Evolutionary conservation across 139 green algal species (phyloP).

Genomic region (Chlorella sp.): DNA sequence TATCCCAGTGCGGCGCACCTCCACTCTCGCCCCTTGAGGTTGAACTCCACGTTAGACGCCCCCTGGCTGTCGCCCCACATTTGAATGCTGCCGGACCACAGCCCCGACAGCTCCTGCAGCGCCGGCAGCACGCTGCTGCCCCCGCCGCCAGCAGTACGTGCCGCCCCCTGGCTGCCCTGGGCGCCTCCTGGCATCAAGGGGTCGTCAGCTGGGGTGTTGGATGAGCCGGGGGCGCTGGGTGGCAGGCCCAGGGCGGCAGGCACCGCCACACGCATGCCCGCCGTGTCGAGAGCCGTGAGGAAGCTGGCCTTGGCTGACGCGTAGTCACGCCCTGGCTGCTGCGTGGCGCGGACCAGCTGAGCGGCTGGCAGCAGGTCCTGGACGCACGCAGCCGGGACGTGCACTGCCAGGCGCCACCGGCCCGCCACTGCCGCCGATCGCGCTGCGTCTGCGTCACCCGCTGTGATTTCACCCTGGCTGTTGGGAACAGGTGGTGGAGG

Average conservation of each 20-base stretch:
- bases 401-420: conserved; percentile 44
- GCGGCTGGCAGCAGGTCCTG: conserved; percentile 83
- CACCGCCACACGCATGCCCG: conserved; percentile 16
- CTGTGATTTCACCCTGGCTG: background rate
- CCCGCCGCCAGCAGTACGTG: too few species aligned
- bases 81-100: conserved; percentile 68
- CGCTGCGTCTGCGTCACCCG: background rate
- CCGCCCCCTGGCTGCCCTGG: too few species aligned
- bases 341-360: conserved; percentile 44
- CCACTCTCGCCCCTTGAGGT: conserved; percentile 62
- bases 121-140: conserved; percentile 33
- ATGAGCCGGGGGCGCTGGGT: too few species aligned
- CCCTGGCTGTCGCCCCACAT: conserved; percentile 59
- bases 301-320: conserved; percentile 66
- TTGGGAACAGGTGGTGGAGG: too few species aligned
- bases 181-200: too few species aligned
- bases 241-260: conserved; percentile 1
- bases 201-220: too few species aligned
- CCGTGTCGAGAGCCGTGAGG: conserved; percentile 40
- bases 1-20: too few species aligned
- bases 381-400: conserved; percentile 69
- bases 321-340: conserved; percentile 50
- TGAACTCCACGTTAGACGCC: conserved; percentile 63
- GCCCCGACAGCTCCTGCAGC: conserved; percentile 66
- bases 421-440: background rate